Conservation (phyloP, 169 alveolate genomes). For the Plasmodium knowlesi region DNA sequence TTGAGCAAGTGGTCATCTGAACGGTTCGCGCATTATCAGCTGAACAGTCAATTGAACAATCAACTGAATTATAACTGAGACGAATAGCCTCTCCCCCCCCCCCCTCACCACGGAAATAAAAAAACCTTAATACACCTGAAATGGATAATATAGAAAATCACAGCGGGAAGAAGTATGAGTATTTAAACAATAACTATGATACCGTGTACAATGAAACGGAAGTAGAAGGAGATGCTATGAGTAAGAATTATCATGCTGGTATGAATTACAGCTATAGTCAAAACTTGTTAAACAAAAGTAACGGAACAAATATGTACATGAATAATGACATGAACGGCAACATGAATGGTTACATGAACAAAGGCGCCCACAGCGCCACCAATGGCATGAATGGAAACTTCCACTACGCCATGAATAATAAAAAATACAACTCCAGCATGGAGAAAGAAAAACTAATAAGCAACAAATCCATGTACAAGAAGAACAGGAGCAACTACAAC, state of each 20-base stretch:
- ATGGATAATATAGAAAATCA: conserved; percentile 68
- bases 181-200: conserved; percentile 38
- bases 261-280: conserved; percentile 20
- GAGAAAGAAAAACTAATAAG: conserved; percentile 61
- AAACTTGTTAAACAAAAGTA: background rate
- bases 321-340: conserved; percentile 6
- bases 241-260: conserved; percentile 13
- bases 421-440: conserved; percentile 1
- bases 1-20: background rate
- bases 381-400: background rate
- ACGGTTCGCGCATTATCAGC: background rate
- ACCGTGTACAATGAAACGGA: conserved; percentile 23
- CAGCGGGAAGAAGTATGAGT: conserved; percentile 53
- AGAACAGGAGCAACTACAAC: background rate
- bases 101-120: background rate
- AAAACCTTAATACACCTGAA: background rate
- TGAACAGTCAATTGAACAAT: background rate
- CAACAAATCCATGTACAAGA: background rate
- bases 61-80: background rate
- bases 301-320: background rate
- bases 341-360: background rate
- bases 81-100: background rate
- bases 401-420: conserved; percentile 12
- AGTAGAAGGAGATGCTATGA: conserved; percentile 10
- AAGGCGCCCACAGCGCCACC: background rate